A percentile compares a stretch with the other conserved stretches of the same genome.
Evolutionary conservation across 2,329 filamentous ascomycete species (phyloP).

Genomic region (Cladorrhinum sp.): DNA sequence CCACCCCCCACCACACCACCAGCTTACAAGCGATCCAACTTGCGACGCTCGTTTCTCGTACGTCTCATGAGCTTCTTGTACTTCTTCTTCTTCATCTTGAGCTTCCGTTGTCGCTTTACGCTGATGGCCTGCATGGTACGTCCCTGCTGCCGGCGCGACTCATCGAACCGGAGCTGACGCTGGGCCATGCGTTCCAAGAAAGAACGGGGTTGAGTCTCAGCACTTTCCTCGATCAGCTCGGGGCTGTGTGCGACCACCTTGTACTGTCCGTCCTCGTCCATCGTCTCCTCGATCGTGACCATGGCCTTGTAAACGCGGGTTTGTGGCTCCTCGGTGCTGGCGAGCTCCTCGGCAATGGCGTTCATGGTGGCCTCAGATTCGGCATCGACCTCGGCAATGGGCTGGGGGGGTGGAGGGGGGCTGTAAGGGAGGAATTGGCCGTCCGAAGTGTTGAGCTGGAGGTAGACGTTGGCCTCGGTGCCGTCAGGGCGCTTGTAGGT

Average conservation of each 20-base stretch:
- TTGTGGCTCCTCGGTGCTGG: slow-evolving; percentile 41
- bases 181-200: slow-evolving; percentile 70
- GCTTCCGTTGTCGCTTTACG: slow-evolving; percentile 84
- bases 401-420: slow-evolving; percentile 75
- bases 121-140: slow-evolving; percentile 75
- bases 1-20: not conserved
- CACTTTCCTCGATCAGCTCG: slow-evolving; percentile 46
- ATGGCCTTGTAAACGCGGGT: slow-evolving; percentile 61
- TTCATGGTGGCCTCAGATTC: slow-evolving; percentile 28
- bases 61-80: slow-evolving; percentile 98
- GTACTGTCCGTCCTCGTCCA: slow-evolving; percentile 56
- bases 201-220: slow-evolving; percentile 41
- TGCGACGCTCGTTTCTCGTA: slow-evolving; percentile 83
- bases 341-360: slow-evolving; percentile 32
- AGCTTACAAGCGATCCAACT: slow-evolving; percentile 65
- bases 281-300: slow-evolving; percentile 65
- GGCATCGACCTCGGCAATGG: slow-evolving; percentile 38
- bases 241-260: slow-evolving; percentile 61
- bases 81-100: slow-evolving; percentile 99
- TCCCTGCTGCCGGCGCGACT: slow-evolving; percentile 47
- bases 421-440: slow-evolving; percentile 76
- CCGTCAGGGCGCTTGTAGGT: slow-evolving; percentile 56
- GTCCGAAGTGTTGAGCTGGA: slow-evolving; percentile 66
- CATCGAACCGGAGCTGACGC: slow-evolving; percentile 59
- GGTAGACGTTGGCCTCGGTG: slow-evolving; percentile 55